These are phyloP conservation scores for Penicillium palitans DNA, from an alignment of 2,329 filamentous ascomycete species.

Conservation along the genomic window DNA sequence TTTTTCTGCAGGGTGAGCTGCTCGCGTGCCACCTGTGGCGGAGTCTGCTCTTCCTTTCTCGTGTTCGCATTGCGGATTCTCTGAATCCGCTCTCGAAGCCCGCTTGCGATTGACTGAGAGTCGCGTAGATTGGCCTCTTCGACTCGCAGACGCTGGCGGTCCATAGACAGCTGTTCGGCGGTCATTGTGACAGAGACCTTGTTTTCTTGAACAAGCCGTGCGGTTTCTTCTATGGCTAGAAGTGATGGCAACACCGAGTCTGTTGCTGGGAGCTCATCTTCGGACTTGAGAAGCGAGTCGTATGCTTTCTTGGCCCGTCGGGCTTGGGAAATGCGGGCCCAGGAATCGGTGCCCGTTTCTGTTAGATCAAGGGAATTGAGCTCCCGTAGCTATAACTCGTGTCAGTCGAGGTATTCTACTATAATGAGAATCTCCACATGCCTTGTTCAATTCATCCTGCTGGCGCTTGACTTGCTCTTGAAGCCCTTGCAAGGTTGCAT, in stretches of 20 bases:
- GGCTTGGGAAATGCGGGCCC: conserved; percentile 47
- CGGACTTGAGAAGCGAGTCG: conserved; percentile 59
- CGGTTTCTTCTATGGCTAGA: conserved; percentile 67
- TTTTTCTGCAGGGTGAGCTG: conserved; percentile 61
- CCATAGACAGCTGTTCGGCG: conserved; percentile 41
- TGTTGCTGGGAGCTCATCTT: conserved; percentile 65
- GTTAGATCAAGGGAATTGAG: conserved; percentile 34
- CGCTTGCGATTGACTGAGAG: conserved; percentile 47
- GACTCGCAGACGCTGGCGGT: conserved; percentile 42
- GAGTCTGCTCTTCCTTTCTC: conserved; percentile 58
- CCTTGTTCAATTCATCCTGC: conserved; percentile 49
- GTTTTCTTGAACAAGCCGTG: conserved; percentile 64
- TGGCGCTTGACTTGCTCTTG: conserved; percentile 54
- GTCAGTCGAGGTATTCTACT: conserved; percentile 15
- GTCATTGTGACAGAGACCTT: conserved; percentile 56
- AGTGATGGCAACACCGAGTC: conserved; percentile 70
- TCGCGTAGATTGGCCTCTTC: conserved; percentile 52
- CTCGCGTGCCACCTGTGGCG: conserved; percentile 63
- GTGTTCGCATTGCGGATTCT: conserved; percentile 60
- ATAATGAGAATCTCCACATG: conserved; percentile 25
- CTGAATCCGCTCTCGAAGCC: conserved; percentile 60
- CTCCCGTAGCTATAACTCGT: conserved; percentile 34
- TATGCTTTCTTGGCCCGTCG: conserved; percentile 64
- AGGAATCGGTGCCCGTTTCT: conserved; percentile 30
- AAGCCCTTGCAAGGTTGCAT: conserved; percentile 67